These are phyloP conservation scores for Isoetes engelmannii DNA, from an alignment of 83 land plant genomes.

Conservation along the genomic window DNA sequence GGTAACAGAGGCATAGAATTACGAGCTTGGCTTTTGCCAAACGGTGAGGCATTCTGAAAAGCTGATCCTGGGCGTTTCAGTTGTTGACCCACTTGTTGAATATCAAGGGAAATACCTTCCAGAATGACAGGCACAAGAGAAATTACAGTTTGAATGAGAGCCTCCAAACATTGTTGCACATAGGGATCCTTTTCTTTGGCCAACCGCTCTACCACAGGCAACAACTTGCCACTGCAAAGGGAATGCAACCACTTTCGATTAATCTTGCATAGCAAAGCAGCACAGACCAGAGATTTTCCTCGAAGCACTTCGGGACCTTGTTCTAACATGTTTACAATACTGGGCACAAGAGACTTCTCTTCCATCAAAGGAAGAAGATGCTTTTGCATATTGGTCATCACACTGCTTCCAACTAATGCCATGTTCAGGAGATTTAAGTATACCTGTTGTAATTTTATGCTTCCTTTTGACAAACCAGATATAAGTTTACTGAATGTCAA, in stretches of 20 bases:
- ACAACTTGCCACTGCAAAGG: constrained; percentile 77
- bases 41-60: constrained; percentile 32
- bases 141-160: constrained; percentile 56
- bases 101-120: constrained; percentile 66
- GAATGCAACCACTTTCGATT: constrained; percentile 75
- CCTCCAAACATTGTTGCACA: constrained; percentile 69
- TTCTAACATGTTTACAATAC: constrained; percentile 67
- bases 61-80: constrained; percentile 47
- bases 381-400: constrained; percentile 51
- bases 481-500: constrained; percentile 67
- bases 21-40: constrained; percentile 50
- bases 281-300: constrained; percentile 82
- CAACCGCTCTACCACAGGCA: constrained; percentile 70
- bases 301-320: constrained; percentile 82
- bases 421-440: constrained; percentile 75
- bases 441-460: constrained; percentile 71
- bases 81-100: constrained; percentile 55
- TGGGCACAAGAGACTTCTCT: constrained; percentile 75
- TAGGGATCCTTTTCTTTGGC: constrained; percentile 76
- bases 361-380: constrained; percentile 55
- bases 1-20: constrained; percentile 62
- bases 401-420: constrained; percentile 59
- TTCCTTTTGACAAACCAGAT: constrained; percentile 61
- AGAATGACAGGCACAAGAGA: constrained; percentile 60
- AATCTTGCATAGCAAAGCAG: constrained; percentile 78